A percentile compares a stretch with the other conserved stretches of the same genome.
Evolutionary conservation across 192 early-diverging fungal genomes (phyloP).

Genomic region (Backusella parvicylindrica): DNA sequence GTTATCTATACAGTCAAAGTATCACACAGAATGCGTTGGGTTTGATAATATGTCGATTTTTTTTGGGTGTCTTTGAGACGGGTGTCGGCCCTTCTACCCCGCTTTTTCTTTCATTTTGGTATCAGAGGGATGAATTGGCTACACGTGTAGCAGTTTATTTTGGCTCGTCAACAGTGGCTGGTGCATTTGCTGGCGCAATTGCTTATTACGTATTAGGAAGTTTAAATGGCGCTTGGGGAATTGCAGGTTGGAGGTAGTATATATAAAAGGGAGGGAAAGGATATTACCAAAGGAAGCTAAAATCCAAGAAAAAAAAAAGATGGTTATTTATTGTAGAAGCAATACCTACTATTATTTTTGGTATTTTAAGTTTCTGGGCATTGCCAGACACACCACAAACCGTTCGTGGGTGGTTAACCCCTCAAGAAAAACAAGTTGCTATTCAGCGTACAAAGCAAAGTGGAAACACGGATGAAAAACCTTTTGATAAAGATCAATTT

Average conservation of each 20-base stretch:
- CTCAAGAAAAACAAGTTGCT: slow-evolving; percentile 36
- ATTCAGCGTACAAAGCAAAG: slow-evolving; percentile 29
- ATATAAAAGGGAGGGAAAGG: background rate
- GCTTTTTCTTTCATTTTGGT: slow-evolving; percentile 27
- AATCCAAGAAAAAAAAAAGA: slow-evolving; percentile 3
- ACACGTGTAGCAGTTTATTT: slow-evolving; percentile 57
- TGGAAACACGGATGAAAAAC: slow-evolving; percentile 18
- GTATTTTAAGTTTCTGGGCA: slow-evolving; percentile 46
- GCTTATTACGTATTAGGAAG: slow-evolving; percentile 59
- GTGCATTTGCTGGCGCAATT: slow-evolving; percentile 68
- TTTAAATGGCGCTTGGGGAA: slow-evolving; percentile 42
- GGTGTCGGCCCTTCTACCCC: slow-evolving; percentile 15
- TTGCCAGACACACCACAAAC: slow-evolving; percentile 52
- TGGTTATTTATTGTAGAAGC: slow-evolving; percentile 74
- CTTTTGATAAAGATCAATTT: slow-evolving; percentile 30
- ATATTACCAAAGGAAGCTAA: background rate
- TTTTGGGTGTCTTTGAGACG: slow-evolving; percentile 24
- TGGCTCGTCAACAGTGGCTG: slow-evolving; percentile 64
- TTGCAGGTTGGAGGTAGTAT: slow-evolving; percentile 55
- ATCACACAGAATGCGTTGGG: slow-evolving; percentile 21
- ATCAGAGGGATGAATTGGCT: slow-evolving; percentile 20
- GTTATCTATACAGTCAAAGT: slow-evolving; percentile 9
- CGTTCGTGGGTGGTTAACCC: slow-evolving; percentile 22
- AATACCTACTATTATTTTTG: slow-evolving; percentile 58
- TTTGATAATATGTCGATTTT: slow-evolving; percentile 25